Conservation (phyloP, 345 rosid species). For the Citrus trifoliata region DNA sequence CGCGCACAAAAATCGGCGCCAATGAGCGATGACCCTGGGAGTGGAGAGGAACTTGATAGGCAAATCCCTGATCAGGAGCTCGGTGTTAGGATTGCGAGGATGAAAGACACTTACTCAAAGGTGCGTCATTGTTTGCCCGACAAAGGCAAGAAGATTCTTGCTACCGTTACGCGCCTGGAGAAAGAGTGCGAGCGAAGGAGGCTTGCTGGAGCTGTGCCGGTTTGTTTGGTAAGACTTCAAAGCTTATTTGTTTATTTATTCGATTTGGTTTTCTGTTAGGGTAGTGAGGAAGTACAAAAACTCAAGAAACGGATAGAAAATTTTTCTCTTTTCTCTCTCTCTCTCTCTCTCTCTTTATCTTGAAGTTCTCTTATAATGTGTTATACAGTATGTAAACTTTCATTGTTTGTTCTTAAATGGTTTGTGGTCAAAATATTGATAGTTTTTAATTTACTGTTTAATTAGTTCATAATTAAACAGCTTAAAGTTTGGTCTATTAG, state of each 20-base stretch:
- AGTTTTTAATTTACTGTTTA: background rate
- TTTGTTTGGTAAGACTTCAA: conserved; percentile 8
- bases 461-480: background rate
- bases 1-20: background rate
- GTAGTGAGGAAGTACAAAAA: background rate
- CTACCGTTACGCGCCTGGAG: conserved; percentile 27
- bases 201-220: conserved; percentile 28
- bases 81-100: conserved; percentile 29
- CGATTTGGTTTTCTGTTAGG: background rate
- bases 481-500: background rate
- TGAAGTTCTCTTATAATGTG: too few relatives aligned
- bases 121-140: conserved; percentile 29
- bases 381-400: too few relatives aligned
- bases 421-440: background rate
- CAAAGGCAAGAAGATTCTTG: conserved; percentile 46
- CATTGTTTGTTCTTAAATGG: background rate
- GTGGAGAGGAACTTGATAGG: conserved; percentile 4
- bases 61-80: conserved; percentile 35
- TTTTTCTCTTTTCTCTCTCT: too few relatives aligned
- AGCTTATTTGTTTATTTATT: background rate
- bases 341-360: too few relatives aligned
- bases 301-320: background rate
- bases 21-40: conserved; percentile 18
- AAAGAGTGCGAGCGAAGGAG: conserved; percentile 50
- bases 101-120: background rate